phyloP scores from a whole-genome alignment of 805 yeast genomes.

The Saccharomycopsis fodiens region DNA sequence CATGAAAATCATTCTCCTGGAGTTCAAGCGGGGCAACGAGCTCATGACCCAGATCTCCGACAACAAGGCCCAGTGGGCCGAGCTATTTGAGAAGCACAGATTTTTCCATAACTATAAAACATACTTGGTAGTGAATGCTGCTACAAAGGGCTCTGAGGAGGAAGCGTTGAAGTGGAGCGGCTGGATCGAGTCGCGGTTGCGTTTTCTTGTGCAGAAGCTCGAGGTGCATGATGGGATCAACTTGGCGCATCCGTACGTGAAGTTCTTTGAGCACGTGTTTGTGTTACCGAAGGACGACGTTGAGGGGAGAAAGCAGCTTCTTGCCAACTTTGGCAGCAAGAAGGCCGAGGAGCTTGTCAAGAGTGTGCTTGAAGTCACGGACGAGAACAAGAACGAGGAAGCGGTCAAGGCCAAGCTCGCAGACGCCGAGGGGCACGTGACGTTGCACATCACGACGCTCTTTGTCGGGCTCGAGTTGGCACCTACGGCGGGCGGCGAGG shows the following conservation, averaged over 20 bases:
- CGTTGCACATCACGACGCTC: slow-evolving; percentile 43
- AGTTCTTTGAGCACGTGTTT: slow-evolving; percentile 55
- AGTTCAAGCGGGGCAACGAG: slow-evolving; percentile 67
- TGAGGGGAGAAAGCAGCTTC: slow-evolving; percentile 49
- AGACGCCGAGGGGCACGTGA: slow-evolving; percentile 13
- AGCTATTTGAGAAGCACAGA: slow-evolving; percentile 67
- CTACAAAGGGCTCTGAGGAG: slow-evolving; percentile 65
- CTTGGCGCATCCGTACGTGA: slow-evolving; percentile 85
- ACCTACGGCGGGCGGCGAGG: slow-evolving; percentile 32
- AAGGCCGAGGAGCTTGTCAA: slow-evolving; percentile 41
- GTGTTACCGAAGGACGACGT: slow-evolving; percentile 34
- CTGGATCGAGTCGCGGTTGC: slow-evolving; percentile 78
- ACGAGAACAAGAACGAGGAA: slow-evolving; percentile 30
- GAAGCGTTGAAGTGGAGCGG: slow-evolving; percentile 91
- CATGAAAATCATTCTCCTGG: slow-evolving; percentile 71
- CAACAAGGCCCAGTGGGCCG: slow-evolving; percentile 66
- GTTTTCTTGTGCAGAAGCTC: slow-evolving; percentile 75
- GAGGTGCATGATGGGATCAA: slow-evolving; percentile 70
- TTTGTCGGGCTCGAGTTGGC: slow-evolving; percentile 65
- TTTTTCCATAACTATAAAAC: slow-evolving; percentile 82
- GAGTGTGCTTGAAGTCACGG: slow-evolving; percentile 29
- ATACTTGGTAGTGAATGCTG: slow-evolving; percentile 74
- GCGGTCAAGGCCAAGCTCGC: slow-evolving; percentile 23
- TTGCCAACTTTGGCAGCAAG: slow-evolving; percentile 55
- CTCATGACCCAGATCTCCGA: slow-evolving; percentile 59